Evolutionary conservation across 768 basidiomycete species (phyloP).

Genomic region (Xanthoconium stramineum): DNA sequence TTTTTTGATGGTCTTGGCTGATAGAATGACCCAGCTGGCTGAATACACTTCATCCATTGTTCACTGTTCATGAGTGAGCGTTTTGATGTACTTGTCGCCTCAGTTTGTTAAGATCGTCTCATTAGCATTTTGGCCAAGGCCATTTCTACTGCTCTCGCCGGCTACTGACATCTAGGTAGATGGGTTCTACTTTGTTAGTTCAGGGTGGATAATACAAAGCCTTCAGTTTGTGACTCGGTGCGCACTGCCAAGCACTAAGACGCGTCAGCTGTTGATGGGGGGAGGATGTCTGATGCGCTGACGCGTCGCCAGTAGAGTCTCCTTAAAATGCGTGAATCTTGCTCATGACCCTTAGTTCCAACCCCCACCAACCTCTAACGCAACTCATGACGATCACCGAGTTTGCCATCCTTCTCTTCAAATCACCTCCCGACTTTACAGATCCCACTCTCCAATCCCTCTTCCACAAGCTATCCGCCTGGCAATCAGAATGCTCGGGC

Average conservation of each 20-base stretch:
- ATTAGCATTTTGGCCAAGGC: constrained; percentile 51
- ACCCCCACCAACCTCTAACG: too few relatives aligned
- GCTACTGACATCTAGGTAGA: constrained; percentile 21
- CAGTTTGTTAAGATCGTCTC: not conserved
- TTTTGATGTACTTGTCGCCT: not conserved
- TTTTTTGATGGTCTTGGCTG: not conserved
- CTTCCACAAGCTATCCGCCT: constrained; percentile 30
- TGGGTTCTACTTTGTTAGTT: not conserved
- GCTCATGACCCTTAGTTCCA: too few relatives aligned
- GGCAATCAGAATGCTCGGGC: constrained; percentile 41
- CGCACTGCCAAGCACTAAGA: too few relatives aligned
- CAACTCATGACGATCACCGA: constrained; percentile 43
- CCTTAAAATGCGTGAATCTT: too few relatives aligned
- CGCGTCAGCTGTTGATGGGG: too few relatives aligned
- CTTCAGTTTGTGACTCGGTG: not conserved
- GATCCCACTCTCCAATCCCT: constrained; percentile 28
- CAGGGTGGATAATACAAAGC: not conserved
- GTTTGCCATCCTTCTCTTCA: constrained; percentile 37
- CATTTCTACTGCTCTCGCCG: constrained; percentile 44
- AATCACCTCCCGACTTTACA: constrained; percentile 28
- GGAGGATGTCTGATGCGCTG: too few relatives aligned
- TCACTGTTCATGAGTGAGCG: constrained; percentile 59
- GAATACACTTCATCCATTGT: constrained; percentile 58
- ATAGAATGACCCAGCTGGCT: constrained; percentile 46
- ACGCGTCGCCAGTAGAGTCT: too few relatives aligned